phyloP scores from a whole-genome alignment of 2,329 filamentous ascomycete species.

The Neonectria magnoliae region DNA sequence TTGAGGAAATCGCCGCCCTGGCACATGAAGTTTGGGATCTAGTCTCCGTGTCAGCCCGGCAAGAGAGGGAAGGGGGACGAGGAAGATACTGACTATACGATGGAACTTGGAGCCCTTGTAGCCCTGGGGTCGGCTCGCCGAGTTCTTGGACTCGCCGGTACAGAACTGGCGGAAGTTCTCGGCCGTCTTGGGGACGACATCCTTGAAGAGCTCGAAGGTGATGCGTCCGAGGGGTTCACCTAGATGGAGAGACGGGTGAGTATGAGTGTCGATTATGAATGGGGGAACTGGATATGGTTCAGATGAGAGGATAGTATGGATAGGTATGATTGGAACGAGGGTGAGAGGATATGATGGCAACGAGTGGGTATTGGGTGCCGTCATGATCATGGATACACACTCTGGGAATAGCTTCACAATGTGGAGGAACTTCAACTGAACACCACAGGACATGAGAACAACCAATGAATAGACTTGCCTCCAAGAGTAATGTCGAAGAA shows the following conservation, averaged over 20 bases:
- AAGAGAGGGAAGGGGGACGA: background rate
- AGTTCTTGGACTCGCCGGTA: conserved; percentile 88
- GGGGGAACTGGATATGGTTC: background rate
- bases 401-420: conserved; percentile 20
- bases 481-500: conserved; percentile 85
- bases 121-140: conserved; percentile 81
- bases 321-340: background rate
- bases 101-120: conserved; percentile 97
- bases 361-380: background rate
- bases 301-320: background rate
- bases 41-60: conserved; percentile 12
- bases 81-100: conserved; percentile 75
- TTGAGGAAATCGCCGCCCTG: conserved; percentile 97
- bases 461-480: conserved; percentile 57
- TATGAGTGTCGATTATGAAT: background rate
- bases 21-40: conserved; percentile 98
- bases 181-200: conserved; percentile 85
- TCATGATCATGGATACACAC: background rate
- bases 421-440: background rate
- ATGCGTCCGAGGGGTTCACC: conserved; percentile 88
- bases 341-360: background rate
- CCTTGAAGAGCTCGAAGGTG: conserved; percentile 89
- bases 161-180: conserved; percentile 99
- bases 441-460: conserved; percentile 4
- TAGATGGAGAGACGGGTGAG: conserved; percentile 47